These are phyloP conservation scores for Tulasnella sp. DNA, from an alignment of 768 basidiomycete genomes.

Conservation along the genomic window DNA sequence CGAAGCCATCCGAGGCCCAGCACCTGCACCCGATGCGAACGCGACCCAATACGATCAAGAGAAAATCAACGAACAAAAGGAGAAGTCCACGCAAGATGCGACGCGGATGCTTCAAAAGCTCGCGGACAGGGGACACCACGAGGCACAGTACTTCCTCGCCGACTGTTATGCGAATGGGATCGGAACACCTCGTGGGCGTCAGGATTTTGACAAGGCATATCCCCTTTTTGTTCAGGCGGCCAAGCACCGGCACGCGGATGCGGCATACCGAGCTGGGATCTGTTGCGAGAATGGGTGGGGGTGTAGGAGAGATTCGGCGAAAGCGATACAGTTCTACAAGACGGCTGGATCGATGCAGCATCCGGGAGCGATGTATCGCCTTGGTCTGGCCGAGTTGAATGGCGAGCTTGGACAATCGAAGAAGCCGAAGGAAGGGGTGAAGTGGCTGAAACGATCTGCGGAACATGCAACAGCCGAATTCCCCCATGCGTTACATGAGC, in stretches of 20 bases:
- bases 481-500: slow-evolving; percentile 90
- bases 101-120: slow-evolving; percentile 76
- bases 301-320: slow-evolving; percentile 80
- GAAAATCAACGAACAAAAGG: slow-evolving; percentile 67
- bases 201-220: slow-evolving; percentile 96
- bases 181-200: slow-evolving; percentile 75
- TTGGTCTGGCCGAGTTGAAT: slow-evolving; percentile 92
- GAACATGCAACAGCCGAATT: slow-evolving; percentile 92
- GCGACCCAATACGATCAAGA: slow-evolving; percentile 58
- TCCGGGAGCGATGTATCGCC: slow-evolving; percentile 91
- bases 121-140: slow-evolving; percentile 87
- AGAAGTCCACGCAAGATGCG: slow-evolving; percentile 84
- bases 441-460: slow-evolving; percentile 95
- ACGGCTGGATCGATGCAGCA: slow-evolving; percentile 88
- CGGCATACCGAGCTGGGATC: slow-evolving; percentile 88
- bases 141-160: slow-evolving; percentile 94
- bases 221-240: slow-evolving; percentile 92
- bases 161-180: slow-evolving; percentile 99
- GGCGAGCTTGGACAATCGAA: slow-evolving; percentile 81
- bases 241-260: slow-evolving; percentile 94
- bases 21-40: slow-evolving; percentile 58
- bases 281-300: slow-evolving; percentile 99
- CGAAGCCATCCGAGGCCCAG: slow-evolving; percentile 77
- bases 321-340: slow-evolving; percentile 85
- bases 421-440: slow-evolving; percentile 90